phyloP scores from a whole-genome alignment of 345 rosid species.

The Salix dunnii region DNA sequence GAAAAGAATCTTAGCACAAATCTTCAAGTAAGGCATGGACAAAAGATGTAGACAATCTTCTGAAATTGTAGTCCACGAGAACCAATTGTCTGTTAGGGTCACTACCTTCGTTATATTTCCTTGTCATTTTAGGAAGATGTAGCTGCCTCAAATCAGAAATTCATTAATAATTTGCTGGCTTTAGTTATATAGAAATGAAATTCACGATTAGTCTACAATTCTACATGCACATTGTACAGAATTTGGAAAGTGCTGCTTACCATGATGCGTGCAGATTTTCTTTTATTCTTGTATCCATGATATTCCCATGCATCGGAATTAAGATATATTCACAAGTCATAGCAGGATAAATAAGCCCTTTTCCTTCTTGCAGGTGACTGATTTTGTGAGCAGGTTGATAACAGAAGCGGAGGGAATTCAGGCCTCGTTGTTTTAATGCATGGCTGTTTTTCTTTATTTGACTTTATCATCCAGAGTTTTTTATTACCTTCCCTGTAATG shows the following conservation, averaged over 20 bases:
- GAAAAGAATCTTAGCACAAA: too few relatives aligned
- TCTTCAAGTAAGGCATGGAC: too few relatives aligned
- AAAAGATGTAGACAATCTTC: too few relatives aligned
- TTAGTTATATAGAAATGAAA: neutral
- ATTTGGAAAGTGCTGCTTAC: neutral
- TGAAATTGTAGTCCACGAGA: too few relatives aligned
- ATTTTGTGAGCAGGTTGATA: conserved; percentile 7
- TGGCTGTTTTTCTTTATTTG: conserved; percentile 5
- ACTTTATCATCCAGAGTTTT: neutral
- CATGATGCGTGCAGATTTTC: neutral
- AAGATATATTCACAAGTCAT: neutral
- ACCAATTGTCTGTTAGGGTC: neutral
- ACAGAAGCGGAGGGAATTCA: conserved; percentile 14
- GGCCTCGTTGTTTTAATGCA: conserved; percentile 3
- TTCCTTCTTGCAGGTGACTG: conserved; percentile 24
- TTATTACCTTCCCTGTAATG: neutral
- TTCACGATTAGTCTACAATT: too few relatives aligned
- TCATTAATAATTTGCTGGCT: neutral
- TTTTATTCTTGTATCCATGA: neutral
- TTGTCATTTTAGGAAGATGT: neutral
- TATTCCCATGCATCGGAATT: neutral
- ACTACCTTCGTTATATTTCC: neutral
- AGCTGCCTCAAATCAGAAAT: neutral
- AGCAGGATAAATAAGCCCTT: neutral
- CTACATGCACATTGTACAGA: neutral